A percentile compares a stretch with the other conserved stretches of the same genome.
These are phyloP conservation scores for Lentinula novae-zelandiae DNA, from an alignment of 1,284 basidiomycete species.

Conservation along the genomic window DNA sequence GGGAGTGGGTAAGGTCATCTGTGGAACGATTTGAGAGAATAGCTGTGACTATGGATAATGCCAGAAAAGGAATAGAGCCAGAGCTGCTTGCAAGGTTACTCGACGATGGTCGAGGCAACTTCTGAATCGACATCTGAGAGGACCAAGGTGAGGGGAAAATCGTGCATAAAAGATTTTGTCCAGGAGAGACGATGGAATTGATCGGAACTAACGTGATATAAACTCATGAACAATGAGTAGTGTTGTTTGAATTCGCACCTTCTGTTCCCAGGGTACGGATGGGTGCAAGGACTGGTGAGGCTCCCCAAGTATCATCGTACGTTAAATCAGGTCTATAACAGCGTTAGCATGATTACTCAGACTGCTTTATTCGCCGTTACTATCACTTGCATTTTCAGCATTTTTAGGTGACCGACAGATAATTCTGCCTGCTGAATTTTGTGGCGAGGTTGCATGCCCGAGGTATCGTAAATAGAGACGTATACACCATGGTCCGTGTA, in stretches of 20 bases:
- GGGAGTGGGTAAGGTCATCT: constrained; percentile 50
- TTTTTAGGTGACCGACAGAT: constrained; percentile 43
- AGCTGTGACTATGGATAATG: constrained; percentile 37
- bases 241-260: constrained; percentile 31
- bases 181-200: constrained; percentile 51
- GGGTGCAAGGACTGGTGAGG: constrained; percentile 39
- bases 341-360: not conserved
- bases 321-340: constrained; percentile 48
- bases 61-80: constrained; percentile 22
- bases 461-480: constrained; percentile 41
- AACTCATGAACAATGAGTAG: constrained; percentile 3
- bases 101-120: constrained; percentile 13
- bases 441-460: constrained; percentile 33
- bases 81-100: not conserved
- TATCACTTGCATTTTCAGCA: constrained; percentile 46
- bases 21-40: constrained; percentile 42
- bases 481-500: constrained; percentile 29
- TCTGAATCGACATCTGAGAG: constrained; percentile 31
- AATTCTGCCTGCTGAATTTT: constrained; percentile 29
- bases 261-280: constrained; percentile 40
- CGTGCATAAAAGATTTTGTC: constrained; percentile 48
- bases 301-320: constrained; percentile 50
- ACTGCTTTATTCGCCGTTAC: not conserved
- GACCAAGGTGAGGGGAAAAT: constrained; percentile 40
- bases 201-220: constrained; percentile 37